phyloP scores from a whole-genome alignment of 768 basidiomycete genomes.

The Tulasnella sp. region DNA sequence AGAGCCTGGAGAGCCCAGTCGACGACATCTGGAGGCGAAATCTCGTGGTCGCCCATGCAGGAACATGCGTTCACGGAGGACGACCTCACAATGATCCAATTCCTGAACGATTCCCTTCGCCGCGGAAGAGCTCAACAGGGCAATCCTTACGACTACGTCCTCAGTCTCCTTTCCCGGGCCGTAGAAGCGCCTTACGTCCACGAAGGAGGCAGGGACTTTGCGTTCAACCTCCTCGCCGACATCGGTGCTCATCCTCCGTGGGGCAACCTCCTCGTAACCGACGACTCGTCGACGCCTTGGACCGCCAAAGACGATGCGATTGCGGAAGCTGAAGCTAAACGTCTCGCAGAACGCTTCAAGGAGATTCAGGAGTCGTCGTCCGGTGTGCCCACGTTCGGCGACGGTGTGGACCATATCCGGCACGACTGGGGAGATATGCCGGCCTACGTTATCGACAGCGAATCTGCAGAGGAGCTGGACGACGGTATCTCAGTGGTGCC shows the following conservation, averaged over 20 bases:
- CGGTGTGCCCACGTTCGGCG: conserved; percentile 33
- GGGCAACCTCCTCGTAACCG: conserved; percentile 59
- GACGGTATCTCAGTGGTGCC: conserved; percentile 85
- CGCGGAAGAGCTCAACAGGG: conserved; percentile 41
- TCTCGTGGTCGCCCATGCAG: conserved; percentile 34
- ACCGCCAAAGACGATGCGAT: conserved; percentile 9
- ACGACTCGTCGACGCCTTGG: conserved; percentile 36
- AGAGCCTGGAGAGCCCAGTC: conserved; percentile 30
- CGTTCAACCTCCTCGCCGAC: conserved; percentile 52
- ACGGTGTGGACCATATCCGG: conserved; percentile 57
- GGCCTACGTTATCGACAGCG: conserved; percentile 85
- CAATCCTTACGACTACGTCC: conserved; percentile 15
- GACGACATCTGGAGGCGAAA: conserved; percentile 37
- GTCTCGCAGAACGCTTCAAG: conserved; percentile 2
- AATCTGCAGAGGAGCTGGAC: conserved; percentile 78
- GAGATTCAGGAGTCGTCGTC: conserved; percentile 34
- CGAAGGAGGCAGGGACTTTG: conserved; percentile 38
- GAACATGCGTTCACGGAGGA: conserved; percentile 45
- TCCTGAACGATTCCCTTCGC: conserved; percentile 55
- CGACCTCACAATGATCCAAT: conserved; percentile 57
- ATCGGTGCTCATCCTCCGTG: conserved; percentile 76
- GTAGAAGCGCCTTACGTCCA: not conserved
- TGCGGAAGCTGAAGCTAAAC: not conserved
- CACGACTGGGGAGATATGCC: conserved; percentile 80
- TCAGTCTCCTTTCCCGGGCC: not conserved